These are phyloP conservation scores for Pyrenula massariospora DNA, from an alignment of 495 filamentous ascomycete genomes.

Conservation along the genomic window DNA sequence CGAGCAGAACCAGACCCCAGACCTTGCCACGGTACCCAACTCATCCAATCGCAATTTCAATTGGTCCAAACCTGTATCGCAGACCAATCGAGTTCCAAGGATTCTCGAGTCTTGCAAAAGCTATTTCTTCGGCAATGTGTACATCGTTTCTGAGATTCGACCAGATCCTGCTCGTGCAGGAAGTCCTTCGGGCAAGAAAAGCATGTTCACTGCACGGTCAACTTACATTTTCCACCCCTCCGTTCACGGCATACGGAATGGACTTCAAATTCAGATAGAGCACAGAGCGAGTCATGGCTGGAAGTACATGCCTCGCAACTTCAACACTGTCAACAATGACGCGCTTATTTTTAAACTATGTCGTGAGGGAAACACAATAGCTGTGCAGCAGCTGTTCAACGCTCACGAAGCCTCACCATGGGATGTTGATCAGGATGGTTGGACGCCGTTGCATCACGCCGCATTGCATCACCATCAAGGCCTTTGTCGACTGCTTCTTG, in stretches of 20 bases:
- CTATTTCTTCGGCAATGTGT: not conserved
- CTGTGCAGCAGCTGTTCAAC: not conserved
- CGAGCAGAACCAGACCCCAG: not conserved
- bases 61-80: not conserved
- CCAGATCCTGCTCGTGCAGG: not conserved
- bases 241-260: not conserved
- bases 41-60: not conserved
- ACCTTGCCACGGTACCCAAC: too few species aligned
- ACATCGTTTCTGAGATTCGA: not conserved
- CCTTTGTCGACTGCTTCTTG: not conserved
- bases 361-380: not conserved
- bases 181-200: not conserved
- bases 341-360: not conserved
- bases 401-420: not conserved
- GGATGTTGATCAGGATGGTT: not conserved
- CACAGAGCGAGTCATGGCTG: not conserved
- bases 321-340: not conserved
- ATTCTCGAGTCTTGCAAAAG: not conserved
- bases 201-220: not conserved
- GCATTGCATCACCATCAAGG: not conserved
- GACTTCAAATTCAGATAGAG: not conserved
- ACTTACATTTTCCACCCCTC: not conserved
- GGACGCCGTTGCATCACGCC: not conserved
- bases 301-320: not conserved
- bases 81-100: not conserved